phyloP scores from a whole-genome alignment of 768 basidiomycete species.

The Xerocomus brunneocitrinus region DNA sequence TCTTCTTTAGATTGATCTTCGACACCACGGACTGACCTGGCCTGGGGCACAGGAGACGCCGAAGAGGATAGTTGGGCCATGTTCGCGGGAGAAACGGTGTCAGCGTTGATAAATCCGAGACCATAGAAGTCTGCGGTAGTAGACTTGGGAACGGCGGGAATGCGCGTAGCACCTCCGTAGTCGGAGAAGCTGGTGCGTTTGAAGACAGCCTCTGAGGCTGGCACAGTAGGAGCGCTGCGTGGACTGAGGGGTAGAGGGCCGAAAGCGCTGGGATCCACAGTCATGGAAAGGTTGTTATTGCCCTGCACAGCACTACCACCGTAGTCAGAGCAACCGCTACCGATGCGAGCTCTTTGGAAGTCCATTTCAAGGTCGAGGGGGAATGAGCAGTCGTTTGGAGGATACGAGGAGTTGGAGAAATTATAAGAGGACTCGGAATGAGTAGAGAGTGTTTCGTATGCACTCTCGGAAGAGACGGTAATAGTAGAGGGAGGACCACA shows the following conservation, averaged over 20 bases:
- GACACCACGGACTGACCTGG: constrained; percentile 34
- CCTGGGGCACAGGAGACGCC: constrained; percentile 37
- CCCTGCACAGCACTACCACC: constrained; percentile 35
- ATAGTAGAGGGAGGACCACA: constrained; percentile 74
- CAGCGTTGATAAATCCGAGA: constrained; percentile 30
- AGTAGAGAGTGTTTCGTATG: constrained; percentile 63
- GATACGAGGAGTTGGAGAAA: constrained; percentile 51
- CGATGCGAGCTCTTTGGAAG: constrained; percentile 58
- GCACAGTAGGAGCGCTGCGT: constrained; percentile 43
- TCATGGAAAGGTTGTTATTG: constrained; percentile 36
- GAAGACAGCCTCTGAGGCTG: constrained; percentile 23
- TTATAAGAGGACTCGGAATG: constrained; percentile 70
- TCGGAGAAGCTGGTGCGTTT: constrained; percentile 61
- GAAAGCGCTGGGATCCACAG: constrained; percentile 56
- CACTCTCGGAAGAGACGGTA: constrained; percentile 74
- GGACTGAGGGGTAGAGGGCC: constrained; percentile 55
- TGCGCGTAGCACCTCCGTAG: constrained; percentile 53
- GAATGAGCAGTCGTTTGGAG: constrained; percentile 50
- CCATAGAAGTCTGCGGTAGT: constrained; percentile 47
- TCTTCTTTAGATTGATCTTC: constrained; percentile 52
- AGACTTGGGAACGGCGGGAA: constrained; percentile 44
- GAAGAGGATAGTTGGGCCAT: constrained; percentile 47
- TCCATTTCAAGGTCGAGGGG: constrained; percentile 71
- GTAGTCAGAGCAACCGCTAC: constrained; percentile 50
- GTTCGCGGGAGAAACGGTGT: constrained; percentile 53